Evolutionary conservation across 2,329 filamentous ascomycete species (phyloP), one percentile per base, ranked within the genome.

Genomic region (Claviceps lovelessii): DNA sequence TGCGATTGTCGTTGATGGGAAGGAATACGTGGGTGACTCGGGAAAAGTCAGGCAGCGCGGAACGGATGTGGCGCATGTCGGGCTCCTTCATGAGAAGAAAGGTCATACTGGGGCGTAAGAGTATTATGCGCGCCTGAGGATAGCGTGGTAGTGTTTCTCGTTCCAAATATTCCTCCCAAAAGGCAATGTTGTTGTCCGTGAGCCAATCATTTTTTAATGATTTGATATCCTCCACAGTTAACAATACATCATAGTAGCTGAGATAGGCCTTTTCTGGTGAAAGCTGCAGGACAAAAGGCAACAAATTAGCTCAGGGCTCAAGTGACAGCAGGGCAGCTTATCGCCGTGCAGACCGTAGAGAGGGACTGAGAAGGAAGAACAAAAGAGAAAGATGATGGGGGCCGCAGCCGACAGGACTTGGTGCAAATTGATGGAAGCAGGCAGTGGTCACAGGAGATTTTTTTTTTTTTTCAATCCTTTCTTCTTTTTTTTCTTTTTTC

Each of bases 111-210:
- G 93, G 93, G 13, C 91, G 87, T 33, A 98, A 83, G 55, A 98
- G 86, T 57, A 91, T 78, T 67, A 98, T 95, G 59, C 89, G 81
- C 23, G 89, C 89, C 65, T 87, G 83, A 10, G 88, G 87, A 66
- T 86, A 95, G 62, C 83, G 80, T 35, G 76, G 75, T 33, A 98
- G 83, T 58, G 89, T 84, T 73, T 97, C 91, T 58, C 84, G 88
- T 70, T 98, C 93, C 60, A 98, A 83, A 67, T 83, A 95, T 78
- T 97, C 91, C 78, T 97, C 88, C 91, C 93, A 98, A 68, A 98
- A 97, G 52, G 89, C 85, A 61, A 98, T 97, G 62, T 90, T 90
- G 73, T 95, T 96, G 69, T 98, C 93, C 47, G 91, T 96, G 53
- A 98, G 76, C 93, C 93, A 98, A 75, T 96, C 93, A 70, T 87